Evolutionary conservation across 768 basidiomycete species (phyloP).

Genomic region (Lepiota subincarnata): DNA sequence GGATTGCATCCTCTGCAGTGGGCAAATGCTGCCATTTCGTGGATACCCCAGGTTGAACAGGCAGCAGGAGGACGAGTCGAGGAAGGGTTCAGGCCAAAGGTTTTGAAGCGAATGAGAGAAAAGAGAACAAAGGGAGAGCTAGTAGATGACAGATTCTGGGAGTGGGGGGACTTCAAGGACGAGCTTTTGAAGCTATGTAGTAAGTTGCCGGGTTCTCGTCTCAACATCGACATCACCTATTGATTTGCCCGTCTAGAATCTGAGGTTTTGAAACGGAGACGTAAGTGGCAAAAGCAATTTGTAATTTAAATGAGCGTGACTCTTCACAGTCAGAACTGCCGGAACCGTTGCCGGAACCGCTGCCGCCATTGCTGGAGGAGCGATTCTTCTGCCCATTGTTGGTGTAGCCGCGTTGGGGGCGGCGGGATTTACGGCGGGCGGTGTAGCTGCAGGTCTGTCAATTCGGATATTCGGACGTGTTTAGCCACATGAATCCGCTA

Average conservation of each 20-base stretch:
- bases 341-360: background rate
- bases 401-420: background rate
- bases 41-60: background rate
- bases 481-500: background rate
- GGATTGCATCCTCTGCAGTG: background rate
- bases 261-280: no score
- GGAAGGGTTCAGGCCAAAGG: background rate
- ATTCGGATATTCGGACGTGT: no score
- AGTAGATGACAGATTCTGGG: background rate
- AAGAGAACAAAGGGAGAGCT: background rate
- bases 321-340: background rate
- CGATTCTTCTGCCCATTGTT: background rate
- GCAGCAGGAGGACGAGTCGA: background rate
- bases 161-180: background rate
- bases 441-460: conserved; percentile 5
- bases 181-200: background rate
- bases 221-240: background rate
- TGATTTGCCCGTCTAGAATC: background rate
- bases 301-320: background rate
- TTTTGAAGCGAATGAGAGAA: background rate
- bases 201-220: background rate
- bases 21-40: background rate
- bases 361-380: background rate
- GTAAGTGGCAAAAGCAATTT: no score
- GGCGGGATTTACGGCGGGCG: conserved; percentile 6